These are phyloP conservation scores for Kalmusia sp. DNA, from an alignment of 2,329 filamentous ascomycete genomes.

Conservation along the genomic window DNA sequence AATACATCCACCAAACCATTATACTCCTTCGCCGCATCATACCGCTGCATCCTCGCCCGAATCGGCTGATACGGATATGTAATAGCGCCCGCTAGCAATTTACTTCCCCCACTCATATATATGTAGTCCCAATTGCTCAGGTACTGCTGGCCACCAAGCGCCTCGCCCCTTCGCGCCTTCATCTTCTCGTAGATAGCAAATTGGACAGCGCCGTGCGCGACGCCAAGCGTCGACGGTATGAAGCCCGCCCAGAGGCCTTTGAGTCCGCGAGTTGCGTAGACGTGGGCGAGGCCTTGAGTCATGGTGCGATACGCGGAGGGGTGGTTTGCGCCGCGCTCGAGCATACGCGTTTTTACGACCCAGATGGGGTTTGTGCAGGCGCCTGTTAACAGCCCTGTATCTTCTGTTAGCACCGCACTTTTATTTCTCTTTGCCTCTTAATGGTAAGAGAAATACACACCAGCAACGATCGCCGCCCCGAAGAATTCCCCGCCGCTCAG, in stretches of 20 bases:
- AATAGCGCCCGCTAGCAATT: constrained; percentile 85
- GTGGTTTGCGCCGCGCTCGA: constrained; percentile 77
- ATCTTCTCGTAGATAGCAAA: constrained; percentile 91
- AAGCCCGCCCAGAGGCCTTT: constrained; percentile 88
- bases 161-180: constrained; percentile 64
- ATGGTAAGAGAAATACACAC: constrained; percentile 39
- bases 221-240: constrained; percentile 81
- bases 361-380: constrained; percentile 92
- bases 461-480: constrained; percentile 70
- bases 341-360: constrained; percentile 98
- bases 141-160: constrained; percentile 43
- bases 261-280: constrained; percentile 75
- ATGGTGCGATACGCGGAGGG: constrained; percentile 84
- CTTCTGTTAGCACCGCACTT: constrained; percentile 10
- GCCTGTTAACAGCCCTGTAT: constrained; percentile 73
- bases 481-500: constrained; percentile 79
- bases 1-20: constrained; percentile 76
- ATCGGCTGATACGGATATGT: constrained; percentile 98
- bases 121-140: constrained; percentile 79
- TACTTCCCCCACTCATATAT: constrained; percentile 79
- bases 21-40: constrained; percentile 79
- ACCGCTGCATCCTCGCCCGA: constrained; percentile 85
- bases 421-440: neutral
- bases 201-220: constrained; percentile 91
- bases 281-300: constrained; percentile 69